Conservation (phyloP, 139 green algal species). For the Closterium sp. region DNA sequence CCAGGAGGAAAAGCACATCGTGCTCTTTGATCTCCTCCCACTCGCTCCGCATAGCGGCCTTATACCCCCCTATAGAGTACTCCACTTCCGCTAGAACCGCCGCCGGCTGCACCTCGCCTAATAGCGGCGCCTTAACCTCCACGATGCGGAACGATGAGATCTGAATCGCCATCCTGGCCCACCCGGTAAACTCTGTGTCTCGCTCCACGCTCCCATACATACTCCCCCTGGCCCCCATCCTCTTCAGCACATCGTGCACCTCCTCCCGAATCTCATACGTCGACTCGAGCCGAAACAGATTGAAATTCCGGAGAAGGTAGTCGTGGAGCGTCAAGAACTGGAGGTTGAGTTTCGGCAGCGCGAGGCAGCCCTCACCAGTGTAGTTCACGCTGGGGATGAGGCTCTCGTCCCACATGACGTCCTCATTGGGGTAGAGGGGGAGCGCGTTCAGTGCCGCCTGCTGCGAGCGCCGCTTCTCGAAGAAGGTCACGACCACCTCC, state of each 20-base stretch:
- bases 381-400: conserved; percentile 63
- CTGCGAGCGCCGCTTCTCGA: conserved; percentile 70
- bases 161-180: conserved; percentile 87
- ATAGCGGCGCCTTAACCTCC: conserved; percentile 75
- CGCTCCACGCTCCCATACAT: conserved; percentile 4
- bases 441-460: conserved; percentile 81
- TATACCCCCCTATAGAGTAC: conserved; percentile 63
- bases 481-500: conserved; percentile 76
- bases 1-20: conserved; percentile 95
- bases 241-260: conserved; percentile 75
- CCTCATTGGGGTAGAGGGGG: conserved; percentile 95
- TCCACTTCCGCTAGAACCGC: conserved; percentile 76
- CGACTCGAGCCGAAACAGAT: conserved; percentile 94
- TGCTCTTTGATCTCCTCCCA: conserved; percentile 92
- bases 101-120: conserved; percentile 84
- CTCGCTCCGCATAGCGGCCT: conserved; percentile 70
- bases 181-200: conserved; percentile 60
- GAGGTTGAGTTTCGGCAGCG: conserved; percentile 96
- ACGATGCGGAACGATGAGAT: conserved; percentile 66
- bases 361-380: conserved; percentile 72
- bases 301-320: conserved; percentile 97
- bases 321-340: conserved; percentile 95
- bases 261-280: conserved; percentile 97
- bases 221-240: conserved; percentile 57
- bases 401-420: conserved; percentile 86